A percentile compares a stretch with the other conserved stretches of the same genome.
phyloP scores from a whole-genome alignment of 2,329 filamentous ascomycete species.

The Fusarium verrucosum region DNA sequence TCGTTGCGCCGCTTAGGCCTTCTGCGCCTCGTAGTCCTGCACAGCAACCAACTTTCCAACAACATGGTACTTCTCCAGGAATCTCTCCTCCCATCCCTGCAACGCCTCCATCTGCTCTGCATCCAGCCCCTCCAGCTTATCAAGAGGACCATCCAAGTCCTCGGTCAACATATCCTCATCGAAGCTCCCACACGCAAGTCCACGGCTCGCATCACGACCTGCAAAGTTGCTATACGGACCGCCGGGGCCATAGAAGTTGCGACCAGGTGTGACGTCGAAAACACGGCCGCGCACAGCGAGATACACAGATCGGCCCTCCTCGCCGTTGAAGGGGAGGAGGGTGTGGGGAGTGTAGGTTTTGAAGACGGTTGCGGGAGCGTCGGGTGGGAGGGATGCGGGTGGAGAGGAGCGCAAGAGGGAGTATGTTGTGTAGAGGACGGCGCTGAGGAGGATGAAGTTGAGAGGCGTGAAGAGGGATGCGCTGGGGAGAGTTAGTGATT shows the following conservation, averaged over 20 bases:
- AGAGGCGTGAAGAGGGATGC: conserved; percentile 66
- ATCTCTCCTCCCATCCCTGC: conserved; percentile 91
- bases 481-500: conserved; percentile 40
- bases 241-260: conserved; percentile 95
- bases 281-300: conserved; percentile 90
- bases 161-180: conserved; percentile 95
- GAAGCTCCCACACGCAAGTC: conserved; percentile 90
- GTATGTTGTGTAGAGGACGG: conserved; percentile 68
- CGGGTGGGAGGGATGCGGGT: conserved; percentile 59
- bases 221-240: conserved; percentile 97
- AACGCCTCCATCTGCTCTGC: conserved; percentile 83
- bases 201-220: conserved; percentile 87
- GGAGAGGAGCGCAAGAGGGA: conserved; percentile 60
- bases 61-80: conserved; percentile 93
- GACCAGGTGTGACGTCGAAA: conserved; percentile 87
- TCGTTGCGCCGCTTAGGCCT: conserved; percentile 14
- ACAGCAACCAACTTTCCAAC: conserved; percentile 81
- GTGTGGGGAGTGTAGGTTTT: conserved; percentile 78
- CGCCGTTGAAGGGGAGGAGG: conserved; percentile 87
- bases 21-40: conserved; percentile 48
- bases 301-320: conserved; percentile 78
- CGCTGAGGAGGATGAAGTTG: conserved; percentile 67
- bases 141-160: conserved; percentile 84
- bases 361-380: conserved; percentile 69
- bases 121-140: conserved; percentile 76